phyloP scores from a whole-genome alignment of 108 stramenopile genomes.

The Fistulifera solaris region DNA sequence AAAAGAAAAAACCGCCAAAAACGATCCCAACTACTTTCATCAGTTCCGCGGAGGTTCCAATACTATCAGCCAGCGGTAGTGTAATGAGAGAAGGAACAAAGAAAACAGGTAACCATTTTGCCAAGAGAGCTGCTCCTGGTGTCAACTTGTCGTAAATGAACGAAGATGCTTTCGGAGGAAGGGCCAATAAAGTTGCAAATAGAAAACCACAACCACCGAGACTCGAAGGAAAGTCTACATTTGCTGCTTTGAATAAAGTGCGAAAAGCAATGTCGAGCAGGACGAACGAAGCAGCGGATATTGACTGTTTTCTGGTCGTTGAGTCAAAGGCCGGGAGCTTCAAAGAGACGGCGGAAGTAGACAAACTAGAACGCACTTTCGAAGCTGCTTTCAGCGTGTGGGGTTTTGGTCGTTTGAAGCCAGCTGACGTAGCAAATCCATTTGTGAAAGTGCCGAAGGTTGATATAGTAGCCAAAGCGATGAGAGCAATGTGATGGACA shows the following conservation, averaged over 20 bases:
- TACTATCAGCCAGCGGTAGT: slow-evolving; percentile 48
- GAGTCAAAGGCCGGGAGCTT: neutral
- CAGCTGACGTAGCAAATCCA: too few relatives aligned
- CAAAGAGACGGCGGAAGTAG: too few relatives aligned
- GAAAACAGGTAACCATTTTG: slow-evolving; percentile 77
- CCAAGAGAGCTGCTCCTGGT: slow-evolving; percentile 56
- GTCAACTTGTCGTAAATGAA: slow-evolving; percentile 22
- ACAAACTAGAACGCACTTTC: too few relatives aligned
- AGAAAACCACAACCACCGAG: slow-evolving; percentile 55
- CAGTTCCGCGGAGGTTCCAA: slow-evolving; percentile 46
- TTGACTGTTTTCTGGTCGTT: neutral
- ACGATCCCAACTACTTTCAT: slow-evolving; percentile 49
- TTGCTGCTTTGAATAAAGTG: slow-evolving; percentile 25
- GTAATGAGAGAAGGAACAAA: slow-evolving; percentile 72
- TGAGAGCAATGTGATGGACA: too few relatives aligned
- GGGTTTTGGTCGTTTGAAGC: too few relatives aligned
- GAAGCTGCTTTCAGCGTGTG: too few relatives aligned
- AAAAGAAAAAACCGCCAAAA: slow-evolving; percentile 66
- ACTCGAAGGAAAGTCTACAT: slow-evolving; percentile 59
- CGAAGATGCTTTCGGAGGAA: slow-evolving; percentile 29
- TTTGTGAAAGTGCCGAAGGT: too few relatives aligned
- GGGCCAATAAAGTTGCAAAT: slow-evolving; percentile 32
- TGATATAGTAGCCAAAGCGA: too few relatives aligned
- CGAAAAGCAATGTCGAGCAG: slow-evolving; percentile 45
- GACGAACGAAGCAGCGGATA: slow-evolving; percentile 25